Percentiles rank a stretch among this genome's conserved stretches.
Conservation (phyloP, 768 basidiomycete genomes). For the Xerocomus spinulosus region DNA sequence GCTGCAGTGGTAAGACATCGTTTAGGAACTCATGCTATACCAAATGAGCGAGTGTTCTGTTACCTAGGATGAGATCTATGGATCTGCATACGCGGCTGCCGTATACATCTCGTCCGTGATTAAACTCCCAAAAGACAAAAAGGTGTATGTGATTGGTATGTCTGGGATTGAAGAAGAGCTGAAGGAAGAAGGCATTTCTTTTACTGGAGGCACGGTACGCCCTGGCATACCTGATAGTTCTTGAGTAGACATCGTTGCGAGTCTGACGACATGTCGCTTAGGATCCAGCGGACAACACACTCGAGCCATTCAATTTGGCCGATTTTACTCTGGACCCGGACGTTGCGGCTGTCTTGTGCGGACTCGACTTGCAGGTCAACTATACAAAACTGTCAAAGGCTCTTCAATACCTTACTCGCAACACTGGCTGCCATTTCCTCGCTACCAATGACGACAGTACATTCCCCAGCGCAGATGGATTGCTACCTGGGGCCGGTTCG, state of each 20-base stretch:
- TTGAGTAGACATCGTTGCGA: too few relatives aligned
- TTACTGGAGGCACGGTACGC: slow-evolving; percentile 81
- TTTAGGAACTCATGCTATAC: slow-evolving; percentile 3
- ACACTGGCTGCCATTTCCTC: slow-evolving; percentile 77
- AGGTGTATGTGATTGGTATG: slow-evolving; percentile 95
- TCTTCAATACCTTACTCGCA: slow-evolving; percentile 81
- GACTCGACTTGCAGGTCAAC: slow-evolving; percentile 80
- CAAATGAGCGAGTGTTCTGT: not conserved
- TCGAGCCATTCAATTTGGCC: slow-evolving; percentile 61
- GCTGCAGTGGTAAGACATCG: slow-evolving; percentile 67
- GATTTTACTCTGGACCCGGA: slow-evolving; percentile 70
- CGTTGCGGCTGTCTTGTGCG: slow-evolving; percentile 93
- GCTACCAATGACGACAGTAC: slow-evolving; percentile 93
- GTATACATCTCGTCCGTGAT: slow-evolving; percentile 86
- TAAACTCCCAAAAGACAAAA: slow-evolving; percentile 85
- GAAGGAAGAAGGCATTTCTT: slow-evolving; percentile 74
- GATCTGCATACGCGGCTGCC: slow-evolving; percentile 85
- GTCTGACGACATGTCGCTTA: slow-evolving; percentile 33
- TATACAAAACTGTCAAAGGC: slow-evolving; percentile 95
- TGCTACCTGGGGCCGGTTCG: slow-evolving; percentile 83
- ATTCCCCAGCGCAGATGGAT: slow-evolving; percentile 66
- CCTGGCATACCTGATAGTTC: not conserved
- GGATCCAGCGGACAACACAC: slow-evolving; percentile 82
- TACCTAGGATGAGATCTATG: slow-evolving; percentile 90
- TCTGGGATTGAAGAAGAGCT: slow-evolving; percentile 90